A percentile compares a stretch with the other conserved stretches of the same genome.
phyloP scores from a whole-genome alignment of 2,329 filamentous ascomycete species.

The Helotiales sp. region DNA sequence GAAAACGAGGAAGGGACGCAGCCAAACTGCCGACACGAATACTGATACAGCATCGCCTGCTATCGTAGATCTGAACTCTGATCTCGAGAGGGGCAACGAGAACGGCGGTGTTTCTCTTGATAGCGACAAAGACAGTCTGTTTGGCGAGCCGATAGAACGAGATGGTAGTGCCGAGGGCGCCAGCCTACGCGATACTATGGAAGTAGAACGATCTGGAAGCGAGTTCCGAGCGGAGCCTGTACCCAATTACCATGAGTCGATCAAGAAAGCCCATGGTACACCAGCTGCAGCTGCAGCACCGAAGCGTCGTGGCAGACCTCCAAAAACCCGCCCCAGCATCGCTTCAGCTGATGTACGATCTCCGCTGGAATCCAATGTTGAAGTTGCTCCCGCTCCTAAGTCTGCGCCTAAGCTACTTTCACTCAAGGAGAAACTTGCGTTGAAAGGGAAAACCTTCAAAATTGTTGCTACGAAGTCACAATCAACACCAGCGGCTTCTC shows the following conservation, averaged over 20 bases:
- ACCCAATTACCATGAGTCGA: neutral
- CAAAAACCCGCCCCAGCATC: slow-evolving; percentile 15
- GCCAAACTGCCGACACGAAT: neutral
- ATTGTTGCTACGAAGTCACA: slow-evolving; percentile 26
- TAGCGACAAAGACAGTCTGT: slow-evolving; percentile 26
- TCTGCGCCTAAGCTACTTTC: slow-evolving; percentile 24
- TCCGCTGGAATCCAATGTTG: neutral
- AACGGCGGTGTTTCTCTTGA: slow-evolving; percentile 10
- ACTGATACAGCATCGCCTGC: slow-evolving; percentile 5
- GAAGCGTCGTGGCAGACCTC: slow-evolving; percentile 22
- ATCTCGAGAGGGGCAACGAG: slow-evolving; percentile 9
- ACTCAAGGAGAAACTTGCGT: slow-evolving; percentile 31
- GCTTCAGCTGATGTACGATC: neutral
- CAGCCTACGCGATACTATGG: slow-evolving; percentile 5
- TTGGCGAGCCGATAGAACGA: slow-evolving; percentile 22
- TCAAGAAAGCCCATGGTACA: neutral
- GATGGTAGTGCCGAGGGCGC: slow-evolving; percentile 4
- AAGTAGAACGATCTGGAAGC: neutral
- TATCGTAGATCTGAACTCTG: slow-evolving; percentile 9
- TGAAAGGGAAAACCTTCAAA: slow-evolving; percentile 32
- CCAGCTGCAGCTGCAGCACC: neutral
- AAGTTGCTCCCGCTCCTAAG: neutral
- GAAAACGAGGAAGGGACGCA: slow-evolving; percentile 7
- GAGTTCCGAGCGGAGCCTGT: neutral
- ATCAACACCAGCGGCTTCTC: neutral